Conservation (phyloP, 2,329 filamentous ascomycete genomes). For the Dichotomopilus funicola region DNA sequence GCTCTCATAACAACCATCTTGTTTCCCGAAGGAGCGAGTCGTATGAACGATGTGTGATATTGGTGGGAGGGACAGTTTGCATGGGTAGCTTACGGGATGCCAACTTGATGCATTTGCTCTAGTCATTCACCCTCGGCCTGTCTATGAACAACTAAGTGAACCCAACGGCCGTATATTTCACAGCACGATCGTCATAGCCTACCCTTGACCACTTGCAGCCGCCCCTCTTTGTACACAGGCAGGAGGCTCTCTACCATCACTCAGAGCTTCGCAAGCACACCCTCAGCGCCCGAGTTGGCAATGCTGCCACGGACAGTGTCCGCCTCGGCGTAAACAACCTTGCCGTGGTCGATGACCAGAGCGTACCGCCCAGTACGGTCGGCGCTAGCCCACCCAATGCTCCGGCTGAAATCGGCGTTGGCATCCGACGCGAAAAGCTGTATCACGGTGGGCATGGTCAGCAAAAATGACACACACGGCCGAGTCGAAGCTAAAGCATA, state of each 20-base stretch:
- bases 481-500: neutral
- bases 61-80: constrained; percentile 23
- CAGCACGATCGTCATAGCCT: too few species aligned
- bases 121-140: constrained; percentile 3
- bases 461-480: neutral
- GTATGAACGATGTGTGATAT: constrained; percentile 27
- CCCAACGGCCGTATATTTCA: too few species aligned
- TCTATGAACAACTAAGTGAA: too few species aligned
- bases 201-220: too few species aligned
- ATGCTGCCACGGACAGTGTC: constrained; percentile 50
- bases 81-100: constrained; percentile 29
- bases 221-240: too few species aligned
- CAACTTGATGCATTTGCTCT: constrained; percentile 27
- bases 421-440: constrained; percentile 70
- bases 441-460: neutral
- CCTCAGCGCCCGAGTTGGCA: constrained; percentile 46
- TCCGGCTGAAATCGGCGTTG: constrained; percentile 64
- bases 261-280: constrained; percentile 48
- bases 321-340: constrained; percentile 72
- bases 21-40: constrained; percentile 24
- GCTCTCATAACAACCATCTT: constrained; percentile 20
- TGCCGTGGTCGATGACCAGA: constrained; percentile 75
- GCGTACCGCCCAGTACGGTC: constrained; percentile 74
- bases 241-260: neutral
- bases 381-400: constrained; percentile 68